Evolutionary conservation across 495 filamentous ascomycete genomes (phyloP).

Genomic region (Diplogelasinospora grovesii): DNA sequence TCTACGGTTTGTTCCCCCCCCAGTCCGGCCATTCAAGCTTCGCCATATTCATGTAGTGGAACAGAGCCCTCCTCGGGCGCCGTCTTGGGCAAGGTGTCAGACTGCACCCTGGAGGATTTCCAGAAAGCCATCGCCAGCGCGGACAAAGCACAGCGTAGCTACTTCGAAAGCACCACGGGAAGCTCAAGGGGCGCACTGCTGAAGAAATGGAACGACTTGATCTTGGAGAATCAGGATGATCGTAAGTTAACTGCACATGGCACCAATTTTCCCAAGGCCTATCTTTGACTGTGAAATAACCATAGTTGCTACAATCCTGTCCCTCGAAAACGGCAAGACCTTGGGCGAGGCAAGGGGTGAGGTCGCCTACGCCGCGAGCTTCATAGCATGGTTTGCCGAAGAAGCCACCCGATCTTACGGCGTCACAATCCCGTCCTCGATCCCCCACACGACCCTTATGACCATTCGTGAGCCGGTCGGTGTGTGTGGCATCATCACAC

Average conservation of each 20-base stretch:
- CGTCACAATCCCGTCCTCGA: conserved; percentile 65
- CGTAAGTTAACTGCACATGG: too few relatives aligned
- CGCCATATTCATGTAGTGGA: not conserved
- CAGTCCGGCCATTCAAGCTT: not conserved
- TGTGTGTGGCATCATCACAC: conserved; percentile 91
- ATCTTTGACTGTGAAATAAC: too few relatives aligned
- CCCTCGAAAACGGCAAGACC: conserved; percentile 76
- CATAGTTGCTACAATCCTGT: conserved; percentile 87
- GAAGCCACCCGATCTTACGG: conserved; percentile 68
- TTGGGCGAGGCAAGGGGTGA: conserved; percentile 67
- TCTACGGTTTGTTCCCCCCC: conserved; percentile 47
- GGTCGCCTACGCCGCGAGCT: conserved; percentile 64
- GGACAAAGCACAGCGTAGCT: conserved; percentile 63
- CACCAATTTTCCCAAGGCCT: too few relatives aligned
- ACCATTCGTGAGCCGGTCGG: conserved; percentile 84
- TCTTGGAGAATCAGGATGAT: conserved; percentile 83
- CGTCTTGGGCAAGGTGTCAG: conserved; percentile 76
- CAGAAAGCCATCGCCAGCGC: conserved; percentile 73
- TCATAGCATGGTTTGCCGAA: conserved; percentile 79
- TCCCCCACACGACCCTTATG: conserved; percentile 63
- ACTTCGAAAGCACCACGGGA: conserved; percentile 66
- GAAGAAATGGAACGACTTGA: conserved; percentile 82
- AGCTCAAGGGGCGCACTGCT: conserved; percentile 78
- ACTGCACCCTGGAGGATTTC: conserved; percentile 68
- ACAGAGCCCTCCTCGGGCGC: conserved; percentile 74